These are phyloP conservation scores for Clonostachys chloroleuca DNA, from an alignment of 2,329 filamentous ascomycete species.

Conservation along the genomic window DNA sequence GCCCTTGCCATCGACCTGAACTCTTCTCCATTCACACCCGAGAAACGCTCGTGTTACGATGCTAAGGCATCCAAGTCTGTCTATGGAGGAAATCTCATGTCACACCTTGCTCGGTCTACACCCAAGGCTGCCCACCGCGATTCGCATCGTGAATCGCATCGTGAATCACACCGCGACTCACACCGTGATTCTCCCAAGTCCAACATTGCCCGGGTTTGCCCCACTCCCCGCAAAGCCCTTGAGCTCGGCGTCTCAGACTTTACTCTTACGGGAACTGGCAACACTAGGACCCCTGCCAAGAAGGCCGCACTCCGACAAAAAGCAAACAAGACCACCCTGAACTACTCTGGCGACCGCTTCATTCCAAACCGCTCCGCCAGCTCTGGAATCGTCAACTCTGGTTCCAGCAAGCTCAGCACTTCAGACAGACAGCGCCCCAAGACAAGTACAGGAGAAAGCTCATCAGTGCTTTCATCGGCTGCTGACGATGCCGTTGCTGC, in stretches of 20 bases:
- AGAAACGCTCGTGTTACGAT: slow-evolving; percentile 48
- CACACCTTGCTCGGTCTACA: slow-evolving; percentile 69
- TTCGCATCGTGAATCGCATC: slow-evolving; percentile 46
- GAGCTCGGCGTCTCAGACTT: slow-evolving; percentile 93
- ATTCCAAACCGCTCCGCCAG: slow-evolving; percentile 91
- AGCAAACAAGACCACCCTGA: slow-evolving; percentile 72
- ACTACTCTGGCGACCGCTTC: slow-evolving; percentile 84
- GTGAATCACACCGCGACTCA: slow-evolving; percentile 52
- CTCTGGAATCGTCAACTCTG: slow-evolving; percentile 78
- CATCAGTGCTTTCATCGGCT: slow-evolving; percentile 70
- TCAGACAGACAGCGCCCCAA: slow-evolving; percentile 70
- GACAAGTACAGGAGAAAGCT: slow-evolving; percentile 62
- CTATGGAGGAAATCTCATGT: slow-evolving; percentile 74
- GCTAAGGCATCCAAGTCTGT: slow-evolving; percentile 63
- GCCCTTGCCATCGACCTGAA: slow-evolving; percentile 46
- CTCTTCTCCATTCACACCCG: slow-evolving; percentile 77
- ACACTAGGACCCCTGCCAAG: slow-evolving; percentile 56
- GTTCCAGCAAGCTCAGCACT: slow-evolving; percentile 76
- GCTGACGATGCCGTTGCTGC: slow-evolving; percentile 77
- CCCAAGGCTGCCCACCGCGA: slow-evolving; percentile 41
- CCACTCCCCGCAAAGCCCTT: slow-evolving; percentile 75
- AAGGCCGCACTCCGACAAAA: slow-evolving; percentile 50
- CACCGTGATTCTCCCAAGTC: slow-evolving; percentile 80
- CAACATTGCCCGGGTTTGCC: slow-evolving; percentile 75
- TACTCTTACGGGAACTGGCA: slow-evolving; percentile 79